These are phyloP conservation scores for Botryotinia narcissicola DNA, from an alignment of 2,329 filamentous ascomycete genomes.

Conservation along the genomic window DNA sequence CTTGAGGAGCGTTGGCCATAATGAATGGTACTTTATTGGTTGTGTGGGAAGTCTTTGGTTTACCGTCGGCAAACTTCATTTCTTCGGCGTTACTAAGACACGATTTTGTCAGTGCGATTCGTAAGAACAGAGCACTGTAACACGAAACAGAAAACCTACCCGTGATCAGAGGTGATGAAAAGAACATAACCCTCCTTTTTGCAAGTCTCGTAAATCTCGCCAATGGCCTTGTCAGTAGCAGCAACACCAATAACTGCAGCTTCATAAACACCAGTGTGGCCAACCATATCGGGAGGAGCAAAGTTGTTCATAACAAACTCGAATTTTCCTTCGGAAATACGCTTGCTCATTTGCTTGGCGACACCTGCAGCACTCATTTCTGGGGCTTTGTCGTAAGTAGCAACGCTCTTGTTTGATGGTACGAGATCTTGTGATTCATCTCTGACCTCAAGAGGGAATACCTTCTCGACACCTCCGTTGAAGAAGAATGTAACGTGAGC, in stretches of 20 bases:
- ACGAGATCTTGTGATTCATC: constrained; percentile 79
- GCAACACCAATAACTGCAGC: constrained; percentile 82
- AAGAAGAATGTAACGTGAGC: constrained; percentile 99
- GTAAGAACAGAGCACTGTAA: neutral
- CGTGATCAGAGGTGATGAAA: constrained; percentile 95
- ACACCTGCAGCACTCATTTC: constrained; percentile 94
- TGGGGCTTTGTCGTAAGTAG: constrained; percentile 92
- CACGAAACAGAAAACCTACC: constrained; percentile 47
- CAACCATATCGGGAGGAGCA: constrained; percentile 98
- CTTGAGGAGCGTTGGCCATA: constrained; percentile 93
- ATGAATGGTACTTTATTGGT: constrained; percentile 97
- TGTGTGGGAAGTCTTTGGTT: constrained; percentile 97
- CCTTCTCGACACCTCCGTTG: constrained; percentile 97
- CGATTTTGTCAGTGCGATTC: constrained; percentile 20
- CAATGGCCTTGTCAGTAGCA: constrained; percentile 91
- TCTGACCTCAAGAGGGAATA: constrained; percentile 85
- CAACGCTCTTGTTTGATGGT: constrained; percentile 81
- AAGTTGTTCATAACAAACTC: constrained; percentile 99
- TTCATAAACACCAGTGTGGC: constrained; percentile 96
- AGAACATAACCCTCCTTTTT: constrained; percentile 90
- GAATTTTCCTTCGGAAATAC: constrained; percentile 79
- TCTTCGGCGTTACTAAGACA: constrained; percentile 78
- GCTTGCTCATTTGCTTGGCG: constrained; percentile 84
- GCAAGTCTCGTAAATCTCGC: constrained; percentile 87
- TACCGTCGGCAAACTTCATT: constrained; percentile 95